A percentile compares a stretch with the other conserved stretches of the same genome.
phyloP scores from a whole-genome alignment of 306 rosid genomes.

The Pterocarpus macrocarpus region DNA sequence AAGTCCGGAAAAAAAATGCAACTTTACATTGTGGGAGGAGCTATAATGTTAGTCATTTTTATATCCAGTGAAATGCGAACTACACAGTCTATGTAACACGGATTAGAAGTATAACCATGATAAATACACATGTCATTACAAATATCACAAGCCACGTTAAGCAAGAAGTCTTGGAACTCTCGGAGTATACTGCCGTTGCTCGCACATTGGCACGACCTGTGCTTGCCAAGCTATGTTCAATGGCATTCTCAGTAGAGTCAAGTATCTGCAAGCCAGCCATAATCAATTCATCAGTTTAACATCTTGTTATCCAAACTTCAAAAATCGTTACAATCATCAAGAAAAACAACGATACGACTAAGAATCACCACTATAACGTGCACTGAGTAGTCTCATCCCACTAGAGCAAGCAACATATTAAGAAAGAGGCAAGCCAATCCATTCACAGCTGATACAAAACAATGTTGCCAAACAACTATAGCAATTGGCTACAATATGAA shows the following conservation, averaged over 20 bases:
- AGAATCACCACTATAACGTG: not conserved
- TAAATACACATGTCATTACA: slow-evolving; percentile 73
- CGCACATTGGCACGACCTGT: slow-evolving; percentile 83
- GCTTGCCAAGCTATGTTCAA: slow-evolving; percentile 90
- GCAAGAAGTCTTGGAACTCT: slow-evolving; percentile 84
- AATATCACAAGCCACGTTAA: slow-evolving; percentile 82
- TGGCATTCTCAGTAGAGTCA: slow-evolving; percentile 87
- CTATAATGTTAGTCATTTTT: not conserved
- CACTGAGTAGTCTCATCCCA: too few species aligned
- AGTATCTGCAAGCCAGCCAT: slow-evolving; percentile 68
- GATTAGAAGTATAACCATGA: slow-evolving; percentile 90
- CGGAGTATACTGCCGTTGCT: slow-evolving; percentile 67
- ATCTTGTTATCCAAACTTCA: not conserved
- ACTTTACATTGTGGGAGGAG: not conserved
- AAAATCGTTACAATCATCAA: not conserved
- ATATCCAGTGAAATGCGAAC: slow-evolving; percentile 5
- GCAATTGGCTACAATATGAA: not conserved
- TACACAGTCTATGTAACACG: slow-evolving; percentile 66
- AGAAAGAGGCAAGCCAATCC: not conserved
- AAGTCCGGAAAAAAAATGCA: not conserved
- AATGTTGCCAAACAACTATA: not conserved
- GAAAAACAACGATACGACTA: not conserved
- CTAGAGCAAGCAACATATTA: not conserved
- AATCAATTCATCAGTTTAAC: slow-evolving; percentile 32
- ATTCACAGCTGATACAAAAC: not conserved